Base-by-base conservation (phyloP, 2,329 filamentous ascomycete genomes). In the Macrophomina pseudophaseolina region DNA sequence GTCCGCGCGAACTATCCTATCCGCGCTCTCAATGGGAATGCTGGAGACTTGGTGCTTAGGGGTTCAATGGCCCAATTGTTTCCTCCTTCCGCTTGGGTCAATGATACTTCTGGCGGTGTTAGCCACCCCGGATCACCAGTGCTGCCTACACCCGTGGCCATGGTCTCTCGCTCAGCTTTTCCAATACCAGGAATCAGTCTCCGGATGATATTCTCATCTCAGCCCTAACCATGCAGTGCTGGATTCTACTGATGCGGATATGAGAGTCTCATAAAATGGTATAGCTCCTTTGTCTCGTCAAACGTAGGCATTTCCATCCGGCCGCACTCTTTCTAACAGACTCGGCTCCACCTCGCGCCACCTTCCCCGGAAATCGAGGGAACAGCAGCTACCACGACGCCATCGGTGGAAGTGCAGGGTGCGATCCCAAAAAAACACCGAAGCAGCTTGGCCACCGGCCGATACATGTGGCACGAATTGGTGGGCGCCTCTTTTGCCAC, bases 21-120 rank as follows among this genome's bases (percentile, higher is more conserved):
- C 44, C 18, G n/a, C 9, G 14, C n/a, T 38, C 23, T 28, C 44
- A 62, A 49, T 62, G 58, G 58, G 35, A 16, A 23, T 23, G 28
- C 4, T 32, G n/a, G 5, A 28, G 44, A 23, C 18, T 35, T 38
- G 23, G 44, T 49, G 32, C 58, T 62, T 33, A 28, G 42, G 16
- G 44, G 14, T 44, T 32, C 12, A 16, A 48, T 48, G 40, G 30
- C 40, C 42, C 28, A 38, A 14, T 18, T 35, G 58, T 23, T 46
- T n/a, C 56, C 38, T 35, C 58, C 44, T 62, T 62, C 58, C 58
- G 58, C 58, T 38, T 62, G 44, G 32, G 58, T 62, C 44, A 62
- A 49, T 62, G 58, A 44, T 62, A 62, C 14, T 30, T 35, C 23
- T 60, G 44, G 18, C 44, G 42, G 30, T 38, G n/a, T 51, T 62